Evolutionary conservation across 2,329 filamentous ascomycete species (phyloP).

Genomic region (Epichloe brachyelytri): DNA sequence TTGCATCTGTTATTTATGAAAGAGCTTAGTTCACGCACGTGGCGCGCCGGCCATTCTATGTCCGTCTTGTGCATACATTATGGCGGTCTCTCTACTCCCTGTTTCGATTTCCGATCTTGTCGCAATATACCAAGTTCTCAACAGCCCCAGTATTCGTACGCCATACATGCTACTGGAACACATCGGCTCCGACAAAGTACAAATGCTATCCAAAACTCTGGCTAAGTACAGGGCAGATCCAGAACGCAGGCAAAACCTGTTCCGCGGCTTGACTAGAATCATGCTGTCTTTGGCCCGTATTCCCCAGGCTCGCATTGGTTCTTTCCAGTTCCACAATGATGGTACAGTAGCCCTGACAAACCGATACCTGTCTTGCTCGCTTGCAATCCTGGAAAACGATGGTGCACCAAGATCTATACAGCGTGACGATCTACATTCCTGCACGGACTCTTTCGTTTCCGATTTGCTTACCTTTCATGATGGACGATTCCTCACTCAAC

Average conservation of each 20-base stretch:
- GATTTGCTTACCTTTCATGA: neutral
- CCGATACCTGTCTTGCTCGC: neutral
- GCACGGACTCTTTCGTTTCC: neutral
- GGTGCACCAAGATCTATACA: neutral
- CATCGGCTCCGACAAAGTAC: too few species aligned
- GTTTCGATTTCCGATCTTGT: too few species aligned
- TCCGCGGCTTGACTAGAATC: neutral
- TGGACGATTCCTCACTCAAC: too few species aligned
- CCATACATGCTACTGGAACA: too few species aligned
- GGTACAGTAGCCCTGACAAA: neutral
- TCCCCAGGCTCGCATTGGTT: neutral
- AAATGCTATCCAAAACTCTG: too few species aligned
- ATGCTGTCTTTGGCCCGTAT: neutral
- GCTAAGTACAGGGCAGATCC: too few species aligned
- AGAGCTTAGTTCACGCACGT: neutral
- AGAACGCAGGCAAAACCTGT: too few species aligned
- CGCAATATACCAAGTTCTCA: too few species aligned
- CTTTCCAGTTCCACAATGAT: neutral
- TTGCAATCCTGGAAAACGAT: neutral
- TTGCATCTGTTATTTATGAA: neutral
- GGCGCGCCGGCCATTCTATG: too few species aligned
- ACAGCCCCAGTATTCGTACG: too few species aligned
- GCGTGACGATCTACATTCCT: neutral
- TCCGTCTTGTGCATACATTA: too few species aligned
- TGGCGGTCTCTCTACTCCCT: too few species aligned